These are phyloP conservation scores for Mycogone perniciosa DNA, from an alignment of 2,329 filamentous ascomycete species.

Conservation along the genomic window DNA sequence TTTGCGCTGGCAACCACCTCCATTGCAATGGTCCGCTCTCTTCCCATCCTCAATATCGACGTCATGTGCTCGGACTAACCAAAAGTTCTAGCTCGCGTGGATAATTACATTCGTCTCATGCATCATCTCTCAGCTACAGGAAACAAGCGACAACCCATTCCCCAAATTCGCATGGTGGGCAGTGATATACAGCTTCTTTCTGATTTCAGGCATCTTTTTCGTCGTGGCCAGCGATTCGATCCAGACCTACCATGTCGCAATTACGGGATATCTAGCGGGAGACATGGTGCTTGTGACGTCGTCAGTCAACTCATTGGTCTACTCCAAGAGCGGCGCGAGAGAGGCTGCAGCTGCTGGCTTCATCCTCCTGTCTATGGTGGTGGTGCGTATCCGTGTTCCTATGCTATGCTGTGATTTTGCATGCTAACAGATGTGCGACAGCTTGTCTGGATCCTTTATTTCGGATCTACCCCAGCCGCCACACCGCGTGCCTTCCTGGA, in stretches of 20 bases:
- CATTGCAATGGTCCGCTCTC: constrained; percentile 62
- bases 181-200: constrained; percentile 75
- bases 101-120: constrained; percentile 84
- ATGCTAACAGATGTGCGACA: constrained; percentile 30
- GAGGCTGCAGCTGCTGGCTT: constrained; percentile 89
- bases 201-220: constrained; percentile 72
- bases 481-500: constrained; percentile 86
- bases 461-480: constrained; percentile 84
- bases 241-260: constrained; percentile 84
- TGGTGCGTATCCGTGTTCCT: constrained; percentile 51
- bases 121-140: constrained; percentile 60
- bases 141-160: constrained; percentile 45
- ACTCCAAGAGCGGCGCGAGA: constrained; percentile 63
- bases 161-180: constrained; percentile 93
- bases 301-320: constrained; percentile 79
- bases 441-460: constrained; percentile 99
- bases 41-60: neutral
- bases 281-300: constrained; percentile 82
- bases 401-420: neutral
- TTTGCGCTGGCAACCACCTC: constrained; percentile 93
- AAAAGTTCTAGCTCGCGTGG: constrained; percentile 70
- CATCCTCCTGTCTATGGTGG: constrained; percentile 87
- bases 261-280: constrained; percentile 79
- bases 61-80: constrained; percentile 15
- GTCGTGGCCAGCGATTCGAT: constrained; percentile 80